phyloP scores from a whole-genome alignment of 2,329 filamentous ascomycete species.

The Neofusicoccum parvum region DNA sequence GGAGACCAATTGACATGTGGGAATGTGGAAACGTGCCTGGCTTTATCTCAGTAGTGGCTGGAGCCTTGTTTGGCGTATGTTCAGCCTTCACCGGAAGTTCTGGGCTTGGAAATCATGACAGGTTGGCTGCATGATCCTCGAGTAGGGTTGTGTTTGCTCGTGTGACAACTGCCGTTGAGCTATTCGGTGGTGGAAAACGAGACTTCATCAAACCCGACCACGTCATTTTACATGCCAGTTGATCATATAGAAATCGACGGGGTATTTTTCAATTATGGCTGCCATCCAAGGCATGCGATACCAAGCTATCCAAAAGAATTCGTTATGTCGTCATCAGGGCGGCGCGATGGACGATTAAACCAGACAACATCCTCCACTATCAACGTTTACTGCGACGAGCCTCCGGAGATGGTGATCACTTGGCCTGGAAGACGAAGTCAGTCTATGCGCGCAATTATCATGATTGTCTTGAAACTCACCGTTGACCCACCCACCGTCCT shows the following conservation, averaged over 20 bases:
- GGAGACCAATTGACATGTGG: too few relatives aligned
- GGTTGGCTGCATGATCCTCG: too few relatives aligned
- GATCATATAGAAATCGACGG: neutral
- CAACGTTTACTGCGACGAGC: constrained; percentile 39
- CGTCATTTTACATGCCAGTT: too few relatives aligned
- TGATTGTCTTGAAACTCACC: constrained; percentile 25
- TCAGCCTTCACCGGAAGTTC: too few relatives aligned
- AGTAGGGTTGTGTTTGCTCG: too few relatives aligned
- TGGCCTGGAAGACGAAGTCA: constrained; percentile 32
- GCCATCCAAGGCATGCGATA: neutral
- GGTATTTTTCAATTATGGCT: neutral
- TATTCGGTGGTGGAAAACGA: too few relatives aligned
- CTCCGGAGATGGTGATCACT: constrained; percentile 45
- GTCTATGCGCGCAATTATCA: neutral
- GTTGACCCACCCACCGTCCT: constrained; percentile 45
- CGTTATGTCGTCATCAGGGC: neutral
- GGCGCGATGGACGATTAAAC: neutral
- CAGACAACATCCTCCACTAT: neutral
- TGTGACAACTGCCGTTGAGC: too few relatives aligned
- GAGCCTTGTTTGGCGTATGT: too few relatives aligned
- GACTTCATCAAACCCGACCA: too few relatives aligned
- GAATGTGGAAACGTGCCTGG: too few relatives aligned
- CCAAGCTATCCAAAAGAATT: neutral
- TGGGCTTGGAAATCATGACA: too few relatives aligned
- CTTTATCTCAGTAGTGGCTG: too few relatives aligned